phyloP scores from a whole-genome alignment of 345 rosid genomes.

The Draba incana region DNA sequence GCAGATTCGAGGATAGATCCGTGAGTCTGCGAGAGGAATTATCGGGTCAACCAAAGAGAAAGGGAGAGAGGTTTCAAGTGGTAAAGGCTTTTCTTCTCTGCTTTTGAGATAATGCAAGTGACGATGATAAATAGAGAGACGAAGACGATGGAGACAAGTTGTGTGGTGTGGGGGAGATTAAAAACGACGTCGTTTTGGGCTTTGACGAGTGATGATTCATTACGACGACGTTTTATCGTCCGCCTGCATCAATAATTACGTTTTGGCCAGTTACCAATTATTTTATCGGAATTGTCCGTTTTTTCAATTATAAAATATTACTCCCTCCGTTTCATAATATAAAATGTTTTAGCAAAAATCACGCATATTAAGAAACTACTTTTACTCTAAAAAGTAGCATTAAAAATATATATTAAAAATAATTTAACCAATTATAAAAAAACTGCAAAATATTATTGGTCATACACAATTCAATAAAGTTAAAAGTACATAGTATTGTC shows the following conservation, averaged over 20 bases:
- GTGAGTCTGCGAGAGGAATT: conserved; percentile 24
- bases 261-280: conserved; percentile 20
- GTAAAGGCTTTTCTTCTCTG: background rate
- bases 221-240: conserved; percentile 32
- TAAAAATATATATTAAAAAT: no score
- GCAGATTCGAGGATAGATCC: conserved; percentile 31
- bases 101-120: conserved; percentile 20
- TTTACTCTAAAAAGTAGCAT: no score
- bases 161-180: background rate
- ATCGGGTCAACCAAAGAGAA: conserved; percentile 31
- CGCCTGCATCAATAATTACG: conserved; percentile 33
- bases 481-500: no score
- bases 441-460: no score
- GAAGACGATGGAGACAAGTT: conserved; percentile 26
- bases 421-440: no score
- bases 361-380: no score
- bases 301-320: background rate
- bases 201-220: background rate
- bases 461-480: no score
- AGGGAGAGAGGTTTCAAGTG: conserved; percentile 16
- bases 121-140: conserved; percentile 27
- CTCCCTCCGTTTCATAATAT: no score
- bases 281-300: conserved; percentile 32
- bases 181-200: conserved; percentile 9
- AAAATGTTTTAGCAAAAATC: no score